Evolutionary conservation across 192 early-diverging fungal species (phyloP), one percentile per base, ranked within the genome.

Genomic region (Podila horticola): DNA sequence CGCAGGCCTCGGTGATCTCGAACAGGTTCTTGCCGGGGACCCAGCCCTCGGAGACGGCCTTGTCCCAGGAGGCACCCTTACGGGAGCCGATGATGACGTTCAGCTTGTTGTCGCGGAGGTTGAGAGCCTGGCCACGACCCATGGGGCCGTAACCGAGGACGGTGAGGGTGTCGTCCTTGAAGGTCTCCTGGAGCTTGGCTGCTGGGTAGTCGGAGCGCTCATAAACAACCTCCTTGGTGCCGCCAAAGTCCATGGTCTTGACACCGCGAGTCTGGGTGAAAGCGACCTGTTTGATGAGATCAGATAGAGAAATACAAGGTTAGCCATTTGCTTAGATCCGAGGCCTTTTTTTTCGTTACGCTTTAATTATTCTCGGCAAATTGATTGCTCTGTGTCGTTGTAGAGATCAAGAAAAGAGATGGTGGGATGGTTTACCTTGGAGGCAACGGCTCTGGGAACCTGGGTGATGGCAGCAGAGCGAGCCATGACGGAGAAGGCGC

Each of bases 101-200:
- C 65, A 99, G 85, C 69, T 94, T 94, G 84, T 99, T 96, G 90
- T 99, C 96, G 79, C 95, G 93, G 82, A 96, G 89, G 93, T 97
- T 97, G 71, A 96, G 91, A 52, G 94, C 91, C 86, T 97, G 95
- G 69, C 94, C 94, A 88, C 93, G 95, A 63, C 97, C 97, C 88
- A 97, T 96, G 52, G 97, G 95, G 58, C 97, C 97, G 87, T 98
- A 98, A 67, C 97, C 95, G 79, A 98, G 91, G 60, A 96, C 91
- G 55, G 95, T 92, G 75, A 97, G 93, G 67, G 94, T 94, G 88
- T 99, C 97, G 79, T 99, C 91, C 87, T 91, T 92, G 86, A 99
- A 97, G 77, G 95, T 93, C 83, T 95, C 90, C 22, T 90, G 88
- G 61, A 97, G 90, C 92, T 99, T 99, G 69, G 93, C 94, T 79